A percentile compares a stretch with the other conserved stretches of the same genome.
Conservation (phyloP, 352 stramenopile genomes). For the Phytophthora sojae region DNA sequence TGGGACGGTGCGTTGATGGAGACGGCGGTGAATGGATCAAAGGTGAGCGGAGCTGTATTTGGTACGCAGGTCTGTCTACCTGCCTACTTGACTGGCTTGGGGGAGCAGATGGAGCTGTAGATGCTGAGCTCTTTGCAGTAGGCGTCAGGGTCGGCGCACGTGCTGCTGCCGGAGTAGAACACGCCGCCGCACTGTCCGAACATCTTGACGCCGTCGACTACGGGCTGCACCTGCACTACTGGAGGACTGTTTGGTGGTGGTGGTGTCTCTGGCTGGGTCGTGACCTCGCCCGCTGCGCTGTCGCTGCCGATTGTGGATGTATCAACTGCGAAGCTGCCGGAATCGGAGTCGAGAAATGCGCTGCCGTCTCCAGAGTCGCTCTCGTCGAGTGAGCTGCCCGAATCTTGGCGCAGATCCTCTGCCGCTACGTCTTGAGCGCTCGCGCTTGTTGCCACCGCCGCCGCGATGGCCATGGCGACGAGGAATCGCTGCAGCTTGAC, state of each 20-base stretch:
- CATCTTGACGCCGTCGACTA: conserved; percentile 28
- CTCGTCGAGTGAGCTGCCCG: conserved; percentile 2
- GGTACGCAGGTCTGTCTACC: background rate
- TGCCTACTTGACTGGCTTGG: conserved; percentile 3
- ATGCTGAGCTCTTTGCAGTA: conserved; percentile 32
- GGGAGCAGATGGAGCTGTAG: conserved; percentile 36
- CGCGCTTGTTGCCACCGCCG: background rate
- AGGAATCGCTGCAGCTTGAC: conserved; percentile 9
- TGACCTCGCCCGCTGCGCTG: background rate
- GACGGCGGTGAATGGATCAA: background rate
- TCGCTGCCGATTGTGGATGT: conserved; percentile 2
- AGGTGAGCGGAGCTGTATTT: conserved; percentile 17
- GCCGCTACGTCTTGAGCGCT: background rate
- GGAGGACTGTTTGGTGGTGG: conserved; percentile 11
- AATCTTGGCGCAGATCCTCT: background rate
- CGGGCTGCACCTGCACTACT: background rate
- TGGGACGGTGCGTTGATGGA: background rate
- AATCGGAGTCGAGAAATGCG: conserved; percentile 9
- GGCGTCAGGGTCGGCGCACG: conserved; percentile 25
- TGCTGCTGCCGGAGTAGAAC: conserved; percentile 30
- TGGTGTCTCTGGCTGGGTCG: background rate
- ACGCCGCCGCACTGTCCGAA: conserved; percentile 30
- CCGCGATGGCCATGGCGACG: conserved; percentile 1
- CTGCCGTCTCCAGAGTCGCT: conserved; percentile 5
- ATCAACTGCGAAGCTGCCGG: background rate